Evolutionary conservation across 1,139 yeast species (phyloP), one percentile per base, ranked within the genome.

Genomic region (Diutina rugosa): DNA sequence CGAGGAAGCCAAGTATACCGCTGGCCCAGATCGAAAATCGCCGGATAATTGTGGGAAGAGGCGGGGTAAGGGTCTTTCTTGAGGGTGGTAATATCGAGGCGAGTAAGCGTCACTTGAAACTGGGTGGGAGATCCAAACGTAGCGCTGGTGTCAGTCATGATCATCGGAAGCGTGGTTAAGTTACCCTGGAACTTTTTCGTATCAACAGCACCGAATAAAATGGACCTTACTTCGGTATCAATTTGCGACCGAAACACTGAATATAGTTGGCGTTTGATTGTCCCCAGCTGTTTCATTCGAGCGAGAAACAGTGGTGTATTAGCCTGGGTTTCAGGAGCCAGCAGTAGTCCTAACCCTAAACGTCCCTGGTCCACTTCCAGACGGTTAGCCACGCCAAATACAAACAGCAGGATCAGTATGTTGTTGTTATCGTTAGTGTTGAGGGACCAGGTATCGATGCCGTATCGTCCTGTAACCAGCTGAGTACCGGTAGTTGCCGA

Each of bases 151-250:
- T 49, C 44, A 44, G 53, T 49, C 53, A 49, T 49, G 16, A 49
- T 49, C 53, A 49, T 49, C 9, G 53, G 53, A 4, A 49, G 28
- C 4, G 53, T 49, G 28, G 53, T 49, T 10, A 49, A 16, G 29
- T 49, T 49, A 4, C 53, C 53, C 29, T 49, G 53, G 29, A 32
- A 49, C 44, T 49, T 49, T 12, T 49, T 49, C 45, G 53, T 49
- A 14, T 49, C 44, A 4, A 49, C 53, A 28, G 53, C 53, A 18
- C 53, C 53, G 32, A 49, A 49, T 14, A 49, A 29, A 30, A 49
- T 49, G 1, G 44, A 38, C n/a, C 53, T n/a, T 2, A 21, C n/a
- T 18, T 32, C 53, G 44, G 28, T 7, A 29, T 49, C 53, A 16
- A 49, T 49, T 4, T n/a, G 6, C 14, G 14, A n/a, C 21, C 53